Percentiles rank a stretch among this genome's conserved stretches.
Conservation (phyloP, 768 basidiomycete species). For the Xanthoconium stramineum region DNA sequence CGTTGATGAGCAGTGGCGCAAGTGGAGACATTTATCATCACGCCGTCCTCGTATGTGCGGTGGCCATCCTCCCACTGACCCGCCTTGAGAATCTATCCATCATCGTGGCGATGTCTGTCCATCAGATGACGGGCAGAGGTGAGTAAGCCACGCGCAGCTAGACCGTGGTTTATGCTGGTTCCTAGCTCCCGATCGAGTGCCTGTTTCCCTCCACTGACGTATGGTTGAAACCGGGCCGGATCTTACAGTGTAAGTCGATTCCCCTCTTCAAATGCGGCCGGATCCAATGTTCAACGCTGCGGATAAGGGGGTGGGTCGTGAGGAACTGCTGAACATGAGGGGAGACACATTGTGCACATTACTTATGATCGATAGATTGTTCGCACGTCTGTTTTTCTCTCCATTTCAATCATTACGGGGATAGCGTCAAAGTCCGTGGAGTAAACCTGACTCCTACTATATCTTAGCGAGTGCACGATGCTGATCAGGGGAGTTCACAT, state of each 20-base stretch:
- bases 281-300: slow-evolving; percentile 77
- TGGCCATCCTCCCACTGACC: slow-evolving; percentile 19
- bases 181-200: slow-evolving; percentile 61
- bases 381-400: neutral
- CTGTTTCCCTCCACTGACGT: slow-evolving; percentile 74
- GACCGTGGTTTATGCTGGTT: neutral
- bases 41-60: slow-evolving; percentile 7
- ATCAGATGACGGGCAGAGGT: slow-evolving; percentile 77
- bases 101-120: slow-evolving; percentile 57
- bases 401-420: neutral
- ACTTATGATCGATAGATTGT: slow-evolving; percentile 5
- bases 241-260: neutral
- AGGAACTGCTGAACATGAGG: slow-evolving; percentile 66
- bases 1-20: slow-evolving; percentile 39
- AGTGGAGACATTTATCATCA: slow-evolving; percentile 5
- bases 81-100: slow-evolving; percentile 21
- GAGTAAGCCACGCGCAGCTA: slow-evolving; percentile 18
- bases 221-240: slow-evolving; percentile 23
- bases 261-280: slow-evolving; percentile 49
- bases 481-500: neutral
- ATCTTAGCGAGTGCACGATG: neutral
- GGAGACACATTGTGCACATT: slow-evolving; percentile 41
- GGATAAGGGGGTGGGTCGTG: slow-evolving; percentile 66
- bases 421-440: neutral
- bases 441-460: neutral